phyloP scores from a whole-genome alignment of 2,329 filamentous ascomycete species.

The Apiospora saccharicola region DNA sequence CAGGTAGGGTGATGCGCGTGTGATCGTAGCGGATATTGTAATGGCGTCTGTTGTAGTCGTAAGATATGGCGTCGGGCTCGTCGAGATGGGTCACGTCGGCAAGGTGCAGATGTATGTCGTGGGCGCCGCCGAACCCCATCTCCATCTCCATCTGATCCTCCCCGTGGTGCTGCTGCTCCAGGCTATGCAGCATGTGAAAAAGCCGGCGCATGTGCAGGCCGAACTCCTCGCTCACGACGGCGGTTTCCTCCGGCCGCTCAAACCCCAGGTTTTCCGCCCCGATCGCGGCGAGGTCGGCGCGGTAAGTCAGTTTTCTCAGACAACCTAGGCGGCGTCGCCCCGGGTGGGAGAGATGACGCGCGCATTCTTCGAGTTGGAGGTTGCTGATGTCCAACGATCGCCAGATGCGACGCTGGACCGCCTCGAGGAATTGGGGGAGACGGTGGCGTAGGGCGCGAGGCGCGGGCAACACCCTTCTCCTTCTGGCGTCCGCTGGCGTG shows the following conservation, averaged over 20 bases:
- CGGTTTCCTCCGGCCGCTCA: conserved; percentile 21
- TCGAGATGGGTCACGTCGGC: conserved; percentile 12
- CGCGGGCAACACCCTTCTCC: background rate
- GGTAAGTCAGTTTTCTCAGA: background rate
- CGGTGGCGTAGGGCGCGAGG: conserved; percentile 12
- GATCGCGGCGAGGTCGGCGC: no score
- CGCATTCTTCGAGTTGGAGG: background rate
- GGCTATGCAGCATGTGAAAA: background rate
- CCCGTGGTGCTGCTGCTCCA: background rate
- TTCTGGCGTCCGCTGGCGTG: background rate
- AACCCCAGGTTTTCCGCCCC: no score
- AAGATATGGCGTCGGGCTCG: no score
- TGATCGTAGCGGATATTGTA: background rate
- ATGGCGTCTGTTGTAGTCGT: no score
- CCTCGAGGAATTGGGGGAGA: conserved; percentile 8
- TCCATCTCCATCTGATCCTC: background rate
- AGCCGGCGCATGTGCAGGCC: background rate
- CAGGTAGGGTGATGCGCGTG: conserved; percentile 1
- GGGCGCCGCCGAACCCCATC: no score
- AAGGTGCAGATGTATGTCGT: background rate
- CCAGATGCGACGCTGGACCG: conserved; percentile 14
- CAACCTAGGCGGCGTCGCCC: background rate
- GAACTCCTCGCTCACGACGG: background rate
- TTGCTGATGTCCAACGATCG: background rate
- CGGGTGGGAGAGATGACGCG: background rate